Percentiles rank a stretch among this genome's conserved stretches.
These are phyloP conservation scores for Ascobolus immersus DNA, from an alignment of 495 filamentous ascomycete genomes.

Conservation along the genomic window DNA sequence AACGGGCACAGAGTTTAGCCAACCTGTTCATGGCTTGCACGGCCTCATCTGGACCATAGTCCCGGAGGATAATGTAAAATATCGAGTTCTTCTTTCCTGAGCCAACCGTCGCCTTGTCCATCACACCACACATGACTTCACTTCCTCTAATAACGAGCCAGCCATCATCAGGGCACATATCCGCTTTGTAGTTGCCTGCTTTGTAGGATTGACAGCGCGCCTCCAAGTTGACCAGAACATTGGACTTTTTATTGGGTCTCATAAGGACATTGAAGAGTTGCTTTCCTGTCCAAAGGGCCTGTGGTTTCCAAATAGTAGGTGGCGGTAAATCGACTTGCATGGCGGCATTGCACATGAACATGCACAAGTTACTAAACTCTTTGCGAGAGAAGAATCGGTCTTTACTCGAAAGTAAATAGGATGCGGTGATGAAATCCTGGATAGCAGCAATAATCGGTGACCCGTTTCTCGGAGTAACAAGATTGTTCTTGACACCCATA, in stretches of 20 bases:
- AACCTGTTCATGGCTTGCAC: constrained; percentile 84
- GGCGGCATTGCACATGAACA: constrained; percentile 74
- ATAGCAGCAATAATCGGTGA: constrained; percentile 96
- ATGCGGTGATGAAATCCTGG: constrained; percentile 92
- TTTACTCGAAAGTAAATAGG: constrained; percentile 76
- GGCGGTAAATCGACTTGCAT: constrained; percentile 62
- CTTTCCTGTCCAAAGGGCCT: constrained; percentile 88
- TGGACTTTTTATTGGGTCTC: constrained; percentile 58
- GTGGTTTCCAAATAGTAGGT: constrained; percentile 60
- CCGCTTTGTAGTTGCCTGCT: constrained; percentile 26
- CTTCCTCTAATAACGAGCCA: constrained; percentile 87
- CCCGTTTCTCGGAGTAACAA: constrained; percentile 87
- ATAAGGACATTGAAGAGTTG: constrained; percentile 91
- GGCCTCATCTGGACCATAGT: constrained; percentile 73
- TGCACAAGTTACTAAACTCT: constrained; percentile 66
- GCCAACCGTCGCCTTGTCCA: constrained; percentile 92
- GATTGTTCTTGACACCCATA: constrained; percentile 95
- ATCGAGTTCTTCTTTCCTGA: constrained; percentile 93
- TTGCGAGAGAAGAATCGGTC: constrained; percentile 74
- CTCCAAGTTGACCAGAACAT: constrained; percentile 72
- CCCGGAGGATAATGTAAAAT: constrained; percentile 85
- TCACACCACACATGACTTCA: constrained; percentile 90
- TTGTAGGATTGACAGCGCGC: constrained; percentile 70
- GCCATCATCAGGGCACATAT: constrained; percentile 61
- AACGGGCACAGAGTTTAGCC: constrained; percentile 68